Conservation (phyloP, 805 yeast genomes). For the Ogataea pignaliae region DNA sequence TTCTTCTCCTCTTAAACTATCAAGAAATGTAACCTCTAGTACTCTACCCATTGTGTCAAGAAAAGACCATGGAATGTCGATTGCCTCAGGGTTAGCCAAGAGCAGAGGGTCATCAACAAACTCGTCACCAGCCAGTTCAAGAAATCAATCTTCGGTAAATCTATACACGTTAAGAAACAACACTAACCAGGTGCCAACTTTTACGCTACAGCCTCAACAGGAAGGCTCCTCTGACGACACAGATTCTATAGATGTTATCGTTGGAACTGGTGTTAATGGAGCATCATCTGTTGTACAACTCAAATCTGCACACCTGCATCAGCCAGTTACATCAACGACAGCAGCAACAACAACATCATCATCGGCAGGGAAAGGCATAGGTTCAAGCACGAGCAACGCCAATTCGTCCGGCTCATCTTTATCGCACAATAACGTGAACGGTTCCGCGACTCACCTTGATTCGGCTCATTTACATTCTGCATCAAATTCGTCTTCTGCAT, state of each 20-base stretch:
- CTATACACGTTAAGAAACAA: constrained; percentile 9
- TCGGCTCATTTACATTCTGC: constrained; percentile 3
- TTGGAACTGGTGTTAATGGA: no score
- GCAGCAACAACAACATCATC: neutral
- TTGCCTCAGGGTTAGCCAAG: constrained; percentile 24
- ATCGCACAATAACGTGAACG: no score
- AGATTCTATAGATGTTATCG: no score
- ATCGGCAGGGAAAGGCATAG: neutral
- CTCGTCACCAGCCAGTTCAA: constrained; percentile 38
- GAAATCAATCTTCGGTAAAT: constrained; percentile 34
- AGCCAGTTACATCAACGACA: neutral
- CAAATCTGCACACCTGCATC: neutral
- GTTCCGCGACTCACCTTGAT: neutral
- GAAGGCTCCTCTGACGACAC: neutral
- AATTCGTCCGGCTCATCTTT: neutral
- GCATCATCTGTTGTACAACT: neutral
- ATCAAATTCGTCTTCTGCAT: constrained; percentile 1
- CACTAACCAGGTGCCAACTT: neutral
- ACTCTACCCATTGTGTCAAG: constrained; percentile 4
- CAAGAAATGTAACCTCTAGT: constrained; percentile 11
- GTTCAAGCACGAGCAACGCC: neutral
- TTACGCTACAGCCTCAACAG: constrained; percentile 1
- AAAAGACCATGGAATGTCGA: constrained; percentile 11
- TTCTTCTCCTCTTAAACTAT: constrained; percentile 7
- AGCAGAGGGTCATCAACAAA: constrained; percentile 29